Evolutionary conservation across 2,329 filamentous ascomycete genomes (phyloP), one percentile per base, ranked within the genome.

Genomic region (Apiospora aurea): DNA sequence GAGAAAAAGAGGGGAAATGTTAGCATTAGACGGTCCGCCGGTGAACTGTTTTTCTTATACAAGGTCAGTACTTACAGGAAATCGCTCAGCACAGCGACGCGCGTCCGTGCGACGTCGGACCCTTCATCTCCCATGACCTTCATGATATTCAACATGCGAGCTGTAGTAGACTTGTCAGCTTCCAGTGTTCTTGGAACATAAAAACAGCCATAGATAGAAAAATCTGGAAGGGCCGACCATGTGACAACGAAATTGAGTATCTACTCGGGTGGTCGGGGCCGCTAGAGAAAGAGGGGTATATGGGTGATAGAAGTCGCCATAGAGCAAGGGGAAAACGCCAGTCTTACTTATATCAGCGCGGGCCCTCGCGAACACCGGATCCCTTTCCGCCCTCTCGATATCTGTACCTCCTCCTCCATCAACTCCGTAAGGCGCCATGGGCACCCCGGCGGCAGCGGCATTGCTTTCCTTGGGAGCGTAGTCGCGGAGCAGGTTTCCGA

Each of bases 91-190:
- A 91, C 89, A 73, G 87, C 84, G 26, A 91, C 87, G 74, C 90
- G 84, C 7, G 89, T 91, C 74, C 85, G 82, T 4, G 90, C 89
- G 21, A 91, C 88, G 34, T 90, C 86, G 16, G 87, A 89, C 1
- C 88, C 88, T 11, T 86, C 85, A 46, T 87, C 86, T 34, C 86
- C 85, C 85, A 91, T 90, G 21, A 84, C 77, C 71, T 87, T 84
- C 88, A 92, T 87, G 69, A 92, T 91, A 70, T 91, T 85, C 41
- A 92, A 87, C 89, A 92, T 91, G 73, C 86, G 85, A 57, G 84
- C 88, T 91, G 72, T 16, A n/a, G 41, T 10, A 70, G 70, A 29
- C 6, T 51, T 6, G 71, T 76, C 44, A 76, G 72, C 18, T 70
- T 21, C 49, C 18, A 13, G 16, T 44, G 24, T 6, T 44, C 13